Evolutionary conservation across 2,329 filamentous ascomycete species (phyloP).

Genomic region (Aspergillus chevalieri): DNA sequence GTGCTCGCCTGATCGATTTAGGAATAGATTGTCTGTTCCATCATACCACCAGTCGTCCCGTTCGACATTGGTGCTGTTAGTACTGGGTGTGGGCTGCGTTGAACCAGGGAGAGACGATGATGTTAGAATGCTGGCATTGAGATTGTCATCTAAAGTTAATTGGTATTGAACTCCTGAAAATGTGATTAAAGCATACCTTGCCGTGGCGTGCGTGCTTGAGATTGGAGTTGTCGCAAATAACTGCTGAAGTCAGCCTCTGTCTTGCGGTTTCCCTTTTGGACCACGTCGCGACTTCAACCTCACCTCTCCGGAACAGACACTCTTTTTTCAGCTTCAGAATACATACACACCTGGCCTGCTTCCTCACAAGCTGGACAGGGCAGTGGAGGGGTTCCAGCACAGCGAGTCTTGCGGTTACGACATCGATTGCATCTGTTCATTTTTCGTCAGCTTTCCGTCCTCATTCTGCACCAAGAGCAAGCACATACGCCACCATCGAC

Average conservation of each 20-base stretch:
- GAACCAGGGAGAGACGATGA: slow-evolving; percentile 5
- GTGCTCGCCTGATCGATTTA: slow-evolving; percentile 32
- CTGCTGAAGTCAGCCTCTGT: slow-evolving; percentile 11
- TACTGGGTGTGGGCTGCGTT: slow-evolving; percentile 12
- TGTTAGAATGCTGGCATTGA: slow-evolving; percentile 1
- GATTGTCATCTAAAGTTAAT: slow-evolving; percentile 2
- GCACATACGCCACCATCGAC: slow-evolving; percentile 24
- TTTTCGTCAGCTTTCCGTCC: background rate
- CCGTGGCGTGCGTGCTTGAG: slow-evolving; percentile 19
- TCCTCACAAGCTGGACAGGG: slow-evolving; percentile 31
- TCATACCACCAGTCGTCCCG: slow-evolving; percentile 38
- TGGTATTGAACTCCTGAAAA: too few species aligned
- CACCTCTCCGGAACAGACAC: slow-evolving; percentile 33
- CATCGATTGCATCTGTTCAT: slow-evolving; percentile 30
- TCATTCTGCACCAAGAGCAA: background rate
- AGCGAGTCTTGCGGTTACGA: slow-evolving; percentile 31
- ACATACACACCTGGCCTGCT: slow-evolving; percentile 26
- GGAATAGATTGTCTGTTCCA: slow-evolving; percentile 28
- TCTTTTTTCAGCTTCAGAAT: slow-evolving; percentile 32
- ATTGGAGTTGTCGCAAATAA: slow-evolving; percentile 28
- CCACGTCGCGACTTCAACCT: background rate
- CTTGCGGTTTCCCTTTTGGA: background rate
- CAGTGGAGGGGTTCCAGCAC: slow-evolving; percentile 28
- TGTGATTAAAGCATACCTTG: background rate
- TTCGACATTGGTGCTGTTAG: slow-evolving; percentile 17